phyloP scores from a whole-genome alignment of 257 asterid genomes.

The Solanum paucissectum region DNA sequence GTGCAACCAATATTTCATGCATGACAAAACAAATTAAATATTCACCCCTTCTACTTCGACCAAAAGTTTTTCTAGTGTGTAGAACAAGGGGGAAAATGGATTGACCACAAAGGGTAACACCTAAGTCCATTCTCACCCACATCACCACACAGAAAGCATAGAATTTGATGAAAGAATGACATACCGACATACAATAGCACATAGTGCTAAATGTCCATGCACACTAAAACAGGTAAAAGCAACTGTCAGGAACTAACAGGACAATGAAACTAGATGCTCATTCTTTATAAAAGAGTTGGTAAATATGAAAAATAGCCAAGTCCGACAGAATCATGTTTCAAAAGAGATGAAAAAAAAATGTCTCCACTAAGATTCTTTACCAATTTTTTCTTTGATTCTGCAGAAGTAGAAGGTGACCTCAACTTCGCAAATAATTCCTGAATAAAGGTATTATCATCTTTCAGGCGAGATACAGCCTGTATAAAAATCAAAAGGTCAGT shows the following conservation, averaged over 20 bases:
- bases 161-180: not conserved
- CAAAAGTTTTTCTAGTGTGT: not conserved
- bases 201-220: not conserved
- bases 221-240: not conserved
- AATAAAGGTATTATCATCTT: conserved; percentile 74
- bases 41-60: not conserved
- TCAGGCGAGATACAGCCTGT: conserved; percentile 77
- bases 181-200: not conserved
- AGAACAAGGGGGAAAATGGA: not conserved
- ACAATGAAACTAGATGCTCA: not conserved
- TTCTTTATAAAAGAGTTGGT: not conserved
- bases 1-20: not conserved
- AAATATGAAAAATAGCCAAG: not conserved
- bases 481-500: conserved; percentile 12
- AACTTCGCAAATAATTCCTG: conserved; percentile 79
- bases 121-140: not conserved
- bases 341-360: not conserved
- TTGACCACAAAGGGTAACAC: not conserved
- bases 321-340: not conserved
- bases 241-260: not conserved
- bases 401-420: conserved; percentile 50
- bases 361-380: conserved; percentile 19
- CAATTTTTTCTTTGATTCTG: conserved; percentile 68
- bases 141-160: not conserved
- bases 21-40: not conserved